Evolutionary conservation across 306 rosid genomes (phyloP).

Genomic region (Sicyos baderoa): DNA sequence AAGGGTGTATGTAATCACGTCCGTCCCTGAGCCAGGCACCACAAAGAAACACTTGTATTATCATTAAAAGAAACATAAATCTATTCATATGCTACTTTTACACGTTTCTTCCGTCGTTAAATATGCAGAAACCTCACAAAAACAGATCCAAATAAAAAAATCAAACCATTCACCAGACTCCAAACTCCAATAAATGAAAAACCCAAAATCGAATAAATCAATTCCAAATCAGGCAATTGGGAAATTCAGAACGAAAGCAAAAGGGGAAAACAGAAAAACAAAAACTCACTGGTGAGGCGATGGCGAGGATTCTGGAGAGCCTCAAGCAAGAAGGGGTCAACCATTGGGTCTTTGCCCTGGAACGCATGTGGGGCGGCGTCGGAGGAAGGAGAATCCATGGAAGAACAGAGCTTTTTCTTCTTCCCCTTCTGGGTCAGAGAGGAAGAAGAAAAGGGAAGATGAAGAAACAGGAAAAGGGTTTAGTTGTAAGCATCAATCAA

Average conservation of each 20-base stretch:
- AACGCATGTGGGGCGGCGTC: constrained; percentile 43
- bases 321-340: constrained; percentile 84
- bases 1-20: no score
- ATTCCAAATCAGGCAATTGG: neutral
- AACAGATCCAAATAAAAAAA: constrained; percentile 13
- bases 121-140: neutral
- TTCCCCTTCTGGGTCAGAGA: constrained; percentile 21
- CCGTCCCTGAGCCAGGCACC: no score
- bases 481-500: neutral
- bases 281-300: constrained; percentile 36
- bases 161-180: neutral
- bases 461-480: constrained; percentile 23
- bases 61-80: neutral
- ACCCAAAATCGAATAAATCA: neutral
- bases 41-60: neutral
- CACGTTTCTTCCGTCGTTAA: neutral
- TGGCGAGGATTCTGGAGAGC: constrained; percentile 92
- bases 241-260: neutral
- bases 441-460: constrained; percentile 22
- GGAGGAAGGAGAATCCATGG: constrained; percentile 26
- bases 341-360: constrained; percentile 59
- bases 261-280: no score
- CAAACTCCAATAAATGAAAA: no score
- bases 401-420: constrained; percentile 24
- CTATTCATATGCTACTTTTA: neutral